phyloP scores from a whole-genome alignment of 2,329 filamentous ascomycete species.

The Lizonia empirigonia region DNA sequence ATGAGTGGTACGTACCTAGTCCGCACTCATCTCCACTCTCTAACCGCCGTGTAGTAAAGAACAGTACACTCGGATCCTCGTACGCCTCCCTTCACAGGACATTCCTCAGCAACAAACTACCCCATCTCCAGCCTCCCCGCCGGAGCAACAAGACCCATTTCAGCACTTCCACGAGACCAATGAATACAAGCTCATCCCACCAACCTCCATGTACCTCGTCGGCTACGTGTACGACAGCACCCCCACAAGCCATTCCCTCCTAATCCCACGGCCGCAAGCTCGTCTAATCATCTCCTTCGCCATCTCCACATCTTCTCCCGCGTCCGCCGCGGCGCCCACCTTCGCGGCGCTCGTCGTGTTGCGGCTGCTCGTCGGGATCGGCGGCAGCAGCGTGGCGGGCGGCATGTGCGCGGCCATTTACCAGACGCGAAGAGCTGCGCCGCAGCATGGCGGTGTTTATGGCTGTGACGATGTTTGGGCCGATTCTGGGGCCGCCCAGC shows the following conservation, averaged over 20 bases:
- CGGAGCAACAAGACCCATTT: constrained; percentile 65
- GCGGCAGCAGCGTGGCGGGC: constrained; percentile 61
- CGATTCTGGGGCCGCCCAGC: constrained; percentile 68
- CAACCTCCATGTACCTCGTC: constrained; percentile 58
- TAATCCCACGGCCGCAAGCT: constrained; percentile 54
- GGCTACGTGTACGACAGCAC: constrained; percentile 56
- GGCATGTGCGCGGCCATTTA: constrained; percentile 71
- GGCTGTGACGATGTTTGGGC: constrained; percentile 68
- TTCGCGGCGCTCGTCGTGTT: constrained; percentile 54
- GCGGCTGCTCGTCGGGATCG: constrained; percentile 51
- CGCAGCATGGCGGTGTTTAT: constrained; percentile 43
- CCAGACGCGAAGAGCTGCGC: constrained; percentile 53
- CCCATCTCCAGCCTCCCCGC: constrained; percentile 57
- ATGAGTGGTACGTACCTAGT: constrained; percentile 54
- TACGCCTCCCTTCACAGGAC: constrained; percentile 1
- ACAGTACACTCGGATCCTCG: constrained; percentile 70
- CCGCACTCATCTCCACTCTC: neutral
- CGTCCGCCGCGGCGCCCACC: constrained; percentile 52
- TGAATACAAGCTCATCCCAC: constrained; percentile 52
- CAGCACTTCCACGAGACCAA: constrained; percentile 62
- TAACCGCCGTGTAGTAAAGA: constrained; percentile 51
- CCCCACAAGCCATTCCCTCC: too few relatives aligned
- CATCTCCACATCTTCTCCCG: constrained; percentile 54
- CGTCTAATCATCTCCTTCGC: constrained; percentile 58
- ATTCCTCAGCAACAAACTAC: neutral